Conservation (phyloP, 2,329 filamentous ascomycete species). For the Microascus cirrosus region DNA sequence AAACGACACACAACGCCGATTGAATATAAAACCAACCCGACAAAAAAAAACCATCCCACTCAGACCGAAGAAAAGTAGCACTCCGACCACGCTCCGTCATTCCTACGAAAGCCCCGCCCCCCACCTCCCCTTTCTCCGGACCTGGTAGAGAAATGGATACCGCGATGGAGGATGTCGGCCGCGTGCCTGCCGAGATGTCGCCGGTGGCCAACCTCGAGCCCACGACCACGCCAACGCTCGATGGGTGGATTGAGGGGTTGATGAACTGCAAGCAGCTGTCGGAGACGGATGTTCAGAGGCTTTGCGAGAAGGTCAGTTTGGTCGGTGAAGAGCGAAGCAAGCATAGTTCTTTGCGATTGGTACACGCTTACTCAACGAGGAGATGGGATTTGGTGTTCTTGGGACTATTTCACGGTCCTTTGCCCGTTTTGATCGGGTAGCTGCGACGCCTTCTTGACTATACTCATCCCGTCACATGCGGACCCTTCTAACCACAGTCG, state of each 20-base stretch:
- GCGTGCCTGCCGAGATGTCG: slow-evolving; percentile 69
- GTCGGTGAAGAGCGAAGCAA: neutral
- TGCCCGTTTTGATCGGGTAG: slow-evolving; percentile 2
- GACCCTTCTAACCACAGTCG: neutral
- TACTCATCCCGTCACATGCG: neutral
- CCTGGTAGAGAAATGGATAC: slow-evolving; percentile 62
- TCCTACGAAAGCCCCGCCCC: neutral
- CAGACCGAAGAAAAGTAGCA: slow-evolving; percentile 5
- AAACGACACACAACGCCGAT: neutral
- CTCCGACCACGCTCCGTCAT: slow-evolving; percentile 4
- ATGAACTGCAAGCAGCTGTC: slow-evolving; percentile 98
- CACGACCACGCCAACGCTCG: slow-evolving; percentile 80
- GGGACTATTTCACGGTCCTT: slow-evolving; percentile 14
- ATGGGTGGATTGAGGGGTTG: slow-evolving; percentile 97
- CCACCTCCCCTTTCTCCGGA: neutral
- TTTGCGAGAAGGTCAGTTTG: slow-evolving; percentile 80
- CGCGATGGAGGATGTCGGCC: slow-evolving; percentile 96
- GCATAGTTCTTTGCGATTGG: neutral
- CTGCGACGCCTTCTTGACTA: neutral
- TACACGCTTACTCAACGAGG: neutral
- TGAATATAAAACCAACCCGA: neutral
- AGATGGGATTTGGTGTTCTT: slow-evolving; percentile 12
- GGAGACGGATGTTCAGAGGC: slow-evolving; percentile 86
- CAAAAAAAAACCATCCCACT: neutral
- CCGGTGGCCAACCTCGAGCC: slow-evolving; percentile 61